Base-by-base conservation (phyloP, 768 basidiomycete genomes). In the Gymnopilus junonius region DNA sequence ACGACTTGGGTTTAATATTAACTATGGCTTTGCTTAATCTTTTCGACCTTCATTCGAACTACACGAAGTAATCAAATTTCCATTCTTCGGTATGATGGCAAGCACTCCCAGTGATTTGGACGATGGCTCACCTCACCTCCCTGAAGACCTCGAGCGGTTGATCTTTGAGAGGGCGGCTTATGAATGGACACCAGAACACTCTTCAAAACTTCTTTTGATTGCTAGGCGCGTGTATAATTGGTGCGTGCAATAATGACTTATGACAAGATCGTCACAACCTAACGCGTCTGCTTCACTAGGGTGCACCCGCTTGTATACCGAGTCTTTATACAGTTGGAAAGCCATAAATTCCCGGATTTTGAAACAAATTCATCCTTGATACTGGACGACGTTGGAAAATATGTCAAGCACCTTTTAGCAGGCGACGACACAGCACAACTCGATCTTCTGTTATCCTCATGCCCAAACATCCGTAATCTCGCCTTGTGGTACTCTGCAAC, bases 121-220 rank as follows among this genome's bases (percentile, higher is more conserved):
- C n/a, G 21, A 46, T n/a, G 21, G 4, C 20, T 3, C 12, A 5
- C 54, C 54, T 10, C 35, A 17, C n/a, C 57, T 58, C 2, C 42
- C 57, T 4, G n/a, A 43, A 32, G 57, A 58, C n/a, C 42, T 58
- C 10, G 57, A 58, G 57, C 57, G 42, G 27, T 21, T 58, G n/a
- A 45, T 58, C 23, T 58, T 58, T n/a, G 57, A 46, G 39, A 27
- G 4, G 2, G 57, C 42, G n/a, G 57, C 57, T 2, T n/a, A 6
- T 11, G 57, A 58, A n/a, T 21, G 40, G 21, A 42, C n/a, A 10
- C 25, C 8, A 11, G n/a, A 46, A 45, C 23, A 23, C 20, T 15
- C 31, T 3, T 29, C 20, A 8, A 15, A 20, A 15, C 43, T 58
- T n/a, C n/a, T 58, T 5, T 8, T 46, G 12, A 29, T 58, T 4